Conservation (phyloP, 371 early-diverging fungal genomes). For the Mortierella sp. region DNA sequence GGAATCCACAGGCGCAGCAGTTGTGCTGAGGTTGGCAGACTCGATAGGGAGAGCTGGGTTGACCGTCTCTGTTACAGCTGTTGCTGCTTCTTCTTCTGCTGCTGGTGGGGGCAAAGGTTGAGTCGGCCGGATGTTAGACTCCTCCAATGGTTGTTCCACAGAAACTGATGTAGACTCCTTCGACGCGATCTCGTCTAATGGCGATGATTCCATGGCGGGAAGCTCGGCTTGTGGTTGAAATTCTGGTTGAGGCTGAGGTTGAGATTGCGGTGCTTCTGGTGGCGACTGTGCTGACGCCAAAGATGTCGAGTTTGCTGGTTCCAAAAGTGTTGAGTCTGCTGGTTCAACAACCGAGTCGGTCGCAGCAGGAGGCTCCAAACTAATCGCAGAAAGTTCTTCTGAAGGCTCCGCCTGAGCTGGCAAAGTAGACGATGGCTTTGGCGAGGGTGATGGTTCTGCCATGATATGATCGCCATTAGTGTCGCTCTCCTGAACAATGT, state of each 20-base stretch:
- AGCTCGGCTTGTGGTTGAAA: not conserved
- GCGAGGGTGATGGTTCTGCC: not conserved
- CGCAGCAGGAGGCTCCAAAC: not conserved
- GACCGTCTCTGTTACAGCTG: not conserved
- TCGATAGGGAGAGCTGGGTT: not conserved
- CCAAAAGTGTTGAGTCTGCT: not conserved
- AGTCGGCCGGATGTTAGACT: not conserved
- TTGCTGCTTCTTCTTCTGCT: not conserved
- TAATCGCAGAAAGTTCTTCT: not conserved
- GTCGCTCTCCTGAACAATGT: not conserved
- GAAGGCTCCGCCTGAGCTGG: not conserved
- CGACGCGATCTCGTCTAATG: not conserved
- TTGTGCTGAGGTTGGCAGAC: not conserved
- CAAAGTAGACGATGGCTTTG: not conserved
- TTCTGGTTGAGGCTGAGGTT: no score
- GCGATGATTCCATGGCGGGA: not conserved
- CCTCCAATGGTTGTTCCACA: not conserved
- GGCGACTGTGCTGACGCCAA: not conserved
- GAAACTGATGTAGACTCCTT: not conserved
- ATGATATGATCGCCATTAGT: constrained; percentile 6
- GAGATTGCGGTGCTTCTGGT: not conserved
- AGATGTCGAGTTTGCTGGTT: not conserved
- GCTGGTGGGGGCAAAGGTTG: no score
- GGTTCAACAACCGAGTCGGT: no score
- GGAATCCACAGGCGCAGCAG: no score